Base-by-base conservation (phyloP, 352 stramenopile species). In the Aphanomyces euteiches region DNA sequence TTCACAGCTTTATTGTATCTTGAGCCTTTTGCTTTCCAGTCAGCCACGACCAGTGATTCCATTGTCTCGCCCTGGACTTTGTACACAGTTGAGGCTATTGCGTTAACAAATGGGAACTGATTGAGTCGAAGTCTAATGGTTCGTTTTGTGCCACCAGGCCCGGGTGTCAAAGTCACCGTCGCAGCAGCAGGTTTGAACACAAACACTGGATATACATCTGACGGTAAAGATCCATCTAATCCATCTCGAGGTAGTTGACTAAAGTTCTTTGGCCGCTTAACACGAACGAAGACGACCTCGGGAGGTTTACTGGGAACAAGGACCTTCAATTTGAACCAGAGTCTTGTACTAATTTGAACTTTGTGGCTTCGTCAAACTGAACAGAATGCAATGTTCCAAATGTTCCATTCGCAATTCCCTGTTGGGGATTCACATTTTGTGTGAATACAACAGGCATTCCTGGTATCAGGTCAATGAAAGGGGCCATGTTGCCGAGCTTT, bases 41-140 rank as follows among this genome's bases (percentile, higher is more conserved):
- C 48, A 12, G 48, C 48, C 7, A 57, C 48, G 36, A 57, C 48
- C 12, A 57, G 48, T 15, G 48, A 57, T 19, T 57, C 48, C 48
- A 57, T 57, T 19, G 48, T 57, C 48, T 57, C 48, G 48, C 48
- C 6, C 19, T 57, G 48, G 6, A 57, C 36, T 34, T 57, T 57
- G 48, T 19, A 57, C 7, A 57, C 36, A 36, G 48, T 57, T 34
- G 48, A 57, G 5, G 48, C 48, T 36, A 57, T 57, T 57, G 48
- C 48, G 17, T 57, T 57, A 34, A 57, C 48, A 57, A 57, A 57
- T 34, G 48, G 48, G 7, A 57, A n/a, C 48, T 57, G 48, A 15
- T 6, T 15, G 15, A 57, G 19, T 15, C 19, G 12, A 5, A 57
- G 17, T 21, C 8, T 19, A 12, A 57, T 15, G 12, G 48, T 19